phyloP scores from a whole-genome alignment of 106 monocot species.

The Acanthochlamys bracteata region DNA sequence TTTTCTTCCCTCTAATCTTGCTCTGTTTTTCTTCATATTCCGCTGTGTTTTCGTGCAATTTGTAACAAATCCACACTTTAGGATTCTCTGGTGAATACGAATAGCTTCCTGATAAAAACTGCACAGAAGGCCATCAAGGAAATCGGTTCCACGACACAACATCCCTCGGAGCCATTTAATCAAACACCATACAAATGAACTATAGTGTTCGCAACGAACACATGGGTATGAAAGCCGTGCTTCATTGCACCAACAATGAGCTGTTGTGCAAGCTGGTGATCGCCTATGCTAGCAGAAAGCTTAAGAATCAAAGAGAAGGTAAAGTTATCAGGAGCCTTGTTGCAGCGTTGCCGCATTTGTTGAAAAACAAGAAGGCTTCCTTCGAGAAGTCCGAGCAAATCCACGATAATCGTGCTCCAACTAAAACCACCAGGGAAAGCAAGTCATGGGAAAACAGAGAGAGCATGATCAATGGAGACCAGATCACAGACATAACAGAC shows the following conservation, averaged over 20 bases:
- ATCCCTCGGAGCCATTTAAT: conserved; percentile 26
- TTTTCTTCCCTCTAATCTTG: too few relatives aligned
- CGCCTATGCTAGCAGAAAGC: conserved; percentile 22
- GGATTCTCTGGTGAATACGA: conserved; percentile 26
- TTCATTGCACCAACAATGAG: conserved; percentile 41
- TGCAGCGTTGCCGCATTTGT: conserved; percentile 23
- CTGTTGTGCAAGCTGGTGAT: conserved; percentile 25
- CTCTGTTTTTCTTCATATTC: too few relatives aligned
- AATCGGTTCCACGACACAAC: conserved; percentile 52
- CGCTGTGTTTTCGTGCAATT: too few relatives aligned
- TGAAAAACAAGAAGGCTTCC: conserved; percentile 33
- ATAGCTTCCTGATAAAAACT: conserved; percentile 21
- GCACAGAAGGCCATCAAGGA: conserved; percentile 35
- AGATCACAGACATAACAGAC: conserved; percentile 39
- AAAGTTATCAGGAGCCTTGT: conserved; percentile 40
- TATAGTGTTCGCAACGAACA: conserved; percentile 47
- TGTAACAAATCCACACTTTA: conserved; percentile 2
- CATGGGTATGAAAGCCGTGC: conserved; percentile 25
- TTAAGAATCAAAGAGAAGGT: conserved; percentile 61
- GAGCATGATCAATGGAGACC: conserved; percentile 33
- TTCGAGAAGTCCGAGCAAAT: conserved; percentile 24
- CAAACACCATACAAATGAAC: conserved; percentile 60
- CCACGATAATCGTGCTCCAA: conserved; percentile 71
- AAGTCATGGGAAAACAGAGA: conserved; percentile 23
- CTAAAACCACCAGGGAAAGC: conserved; percentile 36